These are phyloP conservation scores for Botryotinia calthae DNA, from an alignment of 2,329 filamentous ascomycete species.

Conservation along the genomic window DNA sequence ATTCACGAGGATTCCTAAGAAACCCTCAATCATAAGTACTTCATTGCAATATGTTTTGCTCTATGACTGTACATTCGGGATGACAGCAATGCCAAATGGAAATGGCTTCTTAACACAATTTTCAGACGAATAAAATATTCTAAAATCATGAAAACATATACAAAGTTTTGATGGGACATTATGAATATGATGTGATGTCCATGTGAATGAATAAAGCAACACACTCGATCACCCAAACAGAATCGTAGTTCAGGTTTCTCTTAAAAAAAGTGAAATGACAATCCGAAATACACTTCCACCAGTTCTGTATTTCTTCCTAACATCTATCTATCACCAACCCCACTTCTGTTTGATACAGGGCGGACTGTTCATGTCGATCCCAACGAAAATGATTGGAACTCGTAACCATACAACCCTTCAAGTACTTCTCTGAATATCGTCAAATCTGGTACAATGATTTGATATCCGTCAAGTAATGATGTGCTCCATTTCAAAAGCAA, in stretches of 20 bases:
- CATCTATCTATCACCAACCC: neutral
- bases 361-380: too few species aligned
- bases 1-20: conserved; percentile 1
- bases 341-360: neutral
- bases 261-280: too few species aligned
- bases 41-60: conserved; percentile 16
- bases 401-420: too few species aligned
- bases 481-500: too few species aligned
- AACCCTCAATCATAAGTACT: conserved; percentile 13
- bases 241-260: too few species aligned
- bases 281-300: neutral
- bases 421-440: too few species aligned
- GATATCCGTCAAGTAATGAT: too few species aligned
- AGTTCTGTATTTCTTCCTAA: neutral
- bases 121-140: conserved; percentile 9
- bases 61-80: conserved; percentile 13
- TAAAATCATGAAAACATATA: neutral
- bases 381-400: too few species aligned
- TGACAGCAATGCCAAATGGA: conserved; percentile 15
- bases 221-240: neutral
- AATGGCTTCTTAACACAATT: conserved; percentile 8
- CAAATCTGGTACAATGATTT: too few species aligned
- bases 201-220: neutral
- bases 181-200: neutral
- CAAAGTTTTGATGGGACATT: neutral